Evolutionary conservation across 371 early-diverging fungal genomes (phyloP), one percentile per base, ranked within the genome.

Genomic region (Rhizopus delemar): DNA sequence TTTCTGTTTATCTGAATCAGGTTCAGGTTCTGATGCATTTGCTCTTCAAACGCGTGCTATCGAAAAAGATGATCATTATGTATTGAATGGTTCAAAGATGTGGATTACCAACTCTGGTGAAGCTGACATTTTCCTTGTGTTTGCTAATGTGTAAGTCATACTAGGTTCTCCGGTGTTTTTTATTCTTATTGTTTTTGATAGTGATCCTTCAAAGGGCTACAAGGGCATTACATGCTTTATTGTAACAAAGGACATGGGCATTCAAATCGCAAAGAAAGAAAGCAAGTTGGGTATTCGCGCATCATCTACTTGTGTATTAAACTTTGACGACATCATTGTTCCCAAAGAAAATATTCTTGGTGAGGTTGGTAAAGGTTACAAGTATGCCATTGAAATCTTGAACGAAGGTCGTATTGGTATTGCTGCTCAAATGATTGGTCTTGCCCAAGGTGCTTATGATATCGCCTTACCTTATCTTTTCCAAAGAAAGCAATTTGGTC

Each of bases 391-490:
- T 62, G 97, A 96, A 70, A 95, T 94, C 46, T 84, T 98, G 68
- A 98, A 98, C 84, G 99, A 97, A 77, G 99, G 99, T 16, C 92
- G 99, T 74, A 94, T 98, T 52, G 99, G 99, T 68, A 97, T 97
- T 77, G 96, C 97, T 43, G 97, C 97, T 36, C 97, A 97, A 77
- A 97, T 97, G 99, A 71, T 97, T 48, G 99, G 99, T 57, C 75
- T 94, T 57, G 97, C 98, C 9, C 97, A 97, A 75, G 99, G 99
- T 31, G 97, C 89, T 22, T 92, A 88, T 57, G 96, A 97, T 74
- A 72, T 81, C 58, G 91, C 94, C 9, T 60, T 97, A 65, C 95
- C 48, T 48, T 48, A 48, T 29, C 48, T 48, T 29, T 48, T n/a
- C 15, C 89, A 98, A 79, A 87, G 99, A 60, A 94, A 96, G 86